phyloP scores from a whole-genome alignment of 805 yeast species.

The Cyberlindnera xishuangbannaensis region DNA sequence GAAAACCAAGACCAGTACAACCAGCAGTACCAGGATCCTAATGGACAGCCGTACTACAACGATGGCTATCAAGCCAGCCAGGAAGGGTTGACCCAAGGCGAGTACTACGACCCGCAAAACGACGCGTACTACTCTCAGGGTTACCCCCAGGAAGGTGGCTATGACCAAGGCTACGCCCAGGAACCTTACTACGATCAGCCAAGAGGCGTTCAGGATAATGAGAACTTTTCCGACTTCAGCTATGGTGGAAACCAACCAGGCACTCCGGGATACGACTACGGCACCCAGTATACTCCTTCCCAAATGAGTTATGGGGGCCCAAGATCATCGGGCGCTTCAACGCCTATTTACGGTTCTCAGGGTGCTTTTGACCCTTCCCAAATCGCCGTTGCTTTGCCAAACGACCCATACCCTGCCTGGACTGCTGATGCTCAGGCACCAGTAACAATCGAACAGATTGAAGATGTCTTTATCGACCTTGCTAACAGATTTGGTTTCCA shows the following conservation, averaged over 20 bases:
- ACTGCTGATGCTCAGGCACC: conserved; percentile 93
- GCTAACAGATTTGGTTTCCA: conserved; percentile 84
- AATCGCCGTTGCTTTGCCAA: conserved; percentile 63
- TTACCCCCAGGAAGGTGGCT: conserved; percentile 32
- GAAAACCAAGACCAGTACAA: conserved; percentile 32
- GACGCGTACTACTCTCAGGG: conserved; percentile 41
- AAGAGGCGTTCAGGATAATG: conserved; percentile 44
- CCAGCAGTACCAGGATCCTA: conserved; percentile 30
- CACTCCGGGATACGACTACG: conserved; percentile 61
- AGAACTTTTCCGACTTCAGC: conserved; percentile 62
- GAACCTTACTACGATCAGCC: conserved; percentile 46
- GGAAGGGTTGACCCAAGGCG: conserved; percentile 26
- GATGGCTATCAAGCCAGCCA: conserved; percentile 30
- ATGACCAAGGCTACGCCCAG: conserved; percentile 51
- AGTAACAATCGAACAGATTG: conserved; percentile 76
- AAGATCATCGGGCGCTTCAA: conserved; percentile 88
- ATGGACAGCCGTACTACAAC: conserved; percentile 36
- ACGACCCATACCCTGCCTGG: conserved; percentile 99
- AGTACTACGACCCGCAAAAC: conserved; percentile 26
- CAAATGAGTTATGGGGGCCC: conserved; percentile 83
- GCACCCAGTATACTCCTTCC: conserved; percentile 74
- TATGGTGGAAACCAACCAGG: conserved; percentile 53
- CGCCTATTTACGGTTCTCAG: conserved; percentile 81
- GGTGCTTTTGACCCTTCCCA: conserved; percentile 52
- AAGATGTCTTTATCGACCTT: conserved; percentile 78